phyloP scores from a whole-genome alignment of 768 basidiomycete species.

The Hemileccinum rubropunctum region DNA sequence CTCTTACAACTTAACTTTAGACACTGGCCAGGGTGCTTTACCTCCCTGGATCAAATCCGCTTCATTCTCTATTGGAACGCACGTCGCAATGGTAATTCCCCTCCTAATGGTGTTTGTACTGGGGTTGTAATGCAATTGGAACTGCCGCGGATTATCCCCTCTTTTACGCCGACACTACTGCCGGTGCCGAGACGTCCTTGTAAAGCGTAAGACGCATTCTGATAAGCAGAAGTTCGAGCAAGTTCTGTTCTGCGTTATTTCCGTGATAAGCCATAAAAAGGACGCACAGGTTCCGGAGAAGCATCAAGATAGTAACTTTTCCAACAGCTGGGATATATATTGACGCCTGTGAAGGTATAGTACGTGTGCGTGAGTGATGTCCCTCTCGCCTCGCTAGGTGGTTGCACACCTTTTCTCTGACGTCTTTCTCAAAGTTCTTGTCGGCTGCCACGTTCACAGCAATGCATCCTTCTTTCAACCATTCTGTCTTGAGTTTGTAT shows the following conservation, averaged over 20 bases:
- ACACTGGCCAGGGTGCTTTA: conserved; percentile 13
- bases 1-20: conserved; percentile 15
- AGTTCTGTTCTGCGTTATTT: conserved; percentile 2
- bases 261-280: conserved; percentile 1
- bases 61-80: conserved; percentile 16
- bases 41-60: conserved; percentile 10
- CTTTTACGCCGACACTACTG: conserved; percentile 8
- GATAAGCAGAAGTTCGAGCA: not conserved
- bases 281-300: conserved; percentile 90
- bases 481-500: conserved; percentile 88
- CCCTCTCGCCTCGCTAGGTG: not conserved
- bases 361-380: conserved; percentile 9
- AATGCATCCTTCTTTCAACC: conserved; percentile 91
- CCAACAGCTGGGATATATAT: conserved; percentile 96
- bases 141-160: conserved; percentile 8
- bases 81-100: conserved; percentile 27
- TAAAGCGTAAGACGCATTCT: conserved; percentile 32
- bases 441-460: conserved; percentile 92
- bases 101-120: conserved; percentile 34
- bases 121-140: conserved; percentile 26
- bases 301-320: conserved; percentile 95
- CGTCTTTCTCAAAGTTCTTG: conserved; percentile 94
- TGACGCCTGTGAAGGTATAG: conserved; percentile 53
- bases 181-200: conserved; percentile 10
- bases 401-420: conserved; percentile 77